Evolutionary conservation across 495 filamentous ascomycete species (phyloP), one percentile per base, ranked within the genome.

Genomic region (Trichoderma virens): DNA sequence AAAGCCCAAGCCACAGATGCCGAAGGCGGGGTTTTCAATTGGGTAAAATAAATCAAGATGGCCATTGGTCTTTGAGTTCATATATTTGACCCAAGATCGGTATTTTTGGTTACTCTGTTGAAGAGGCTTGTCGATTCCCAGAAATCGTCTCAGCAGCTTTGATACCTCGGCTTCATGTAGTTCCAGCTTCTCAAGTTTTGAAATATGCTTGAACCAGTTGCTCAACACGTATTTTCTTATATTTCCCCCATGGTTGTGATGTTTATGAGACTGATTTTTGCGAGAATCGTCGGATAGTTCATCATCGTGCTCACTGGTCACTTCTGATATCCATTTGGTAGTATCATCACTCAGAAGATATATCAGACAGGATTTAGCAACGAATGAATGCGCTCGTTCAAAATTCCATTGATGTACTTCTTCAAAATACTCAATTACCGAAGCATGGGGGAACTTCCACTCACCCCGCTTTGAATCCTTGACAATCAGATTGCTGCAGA

Each of bases 341-440:
- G 34, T 35, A 35, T 35, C 5, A 11, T 71, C 65, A 61, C 73
- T 62, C 8, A 31, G 34, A n/a, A 47, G 59, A 59, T 38, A 59
- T 32, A 32, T 39, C n/a, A 65, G 67, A 63, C 62, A 64, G 20
- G 62, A 51, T 45, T 63, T 61, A 45, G 47, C 62, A 41, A 35
- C 62, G 51, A 59, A 13, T 30, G 23, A 59, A 34, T 64, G 45
- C n/a, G 64, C 68, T 51, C 63, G 43, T 11, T 23, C 35, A 65
- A 35, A 41, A 43, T 30, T 51, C 51, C 32, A 65, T 35, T 61
- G 34, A 30, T 65, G 9, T 5, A 35, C 34, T 35, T 65, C 41
- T 60, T 61, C 25, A 25, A 65, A 65, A 41, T 65, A 65, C 28
- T 65, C 64, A 13, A 60, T 30, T 5, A 65, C 64, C 3, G 64